phyloP scores from a whole-genome alignment of 192 early-diverging fungal species.

The Coemansia sp. region DNA sequence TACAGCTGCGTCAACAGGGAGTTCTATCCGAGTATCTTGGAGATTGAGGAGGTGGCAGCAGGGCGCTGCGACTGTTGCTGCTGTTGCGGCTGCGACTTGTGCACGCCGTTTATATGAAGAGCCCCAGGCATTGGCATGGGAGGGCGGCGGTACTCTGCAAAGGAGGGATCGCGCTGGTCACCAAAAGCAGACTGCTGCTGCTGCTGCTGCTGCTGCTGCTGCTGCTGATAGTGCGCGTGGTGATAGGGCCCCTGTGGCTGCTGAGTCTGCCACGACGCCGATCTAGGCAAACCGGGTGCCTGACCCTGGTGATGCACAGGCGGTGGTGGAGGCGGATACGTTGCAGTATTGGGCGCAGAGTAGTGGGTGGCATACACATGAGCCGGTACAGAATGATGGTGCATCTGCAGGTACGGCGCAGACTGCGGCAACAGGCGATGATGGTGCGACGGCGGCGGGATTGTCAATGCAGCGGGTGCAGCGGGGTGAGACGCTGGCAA shows the following conservation, averaged over 20 bases:
- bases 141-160: neutral
- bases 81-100: constrained; percentile 10
- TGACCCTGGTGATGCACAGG: neutral
- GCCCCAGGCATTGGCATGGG: neutral
- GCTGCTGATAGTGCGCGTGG: neutral
- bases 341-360: constrained; percentile 5
- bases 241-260: neutral
- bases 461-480: neutral
- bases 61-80: constrained; percentile 8
- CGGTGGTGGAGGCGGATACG: neutral
- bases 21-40: constrained; percentile 23
- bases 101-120: neutral
- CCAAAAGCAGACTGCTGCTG: constrained; percentile 8
- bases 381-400: neutral
- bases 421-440: constrained; percentile 3
- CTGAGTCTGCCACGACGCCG: constrained; percentile 7
- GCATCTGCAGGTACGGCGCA: neutral
- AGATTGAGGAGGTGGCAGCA: constrained; percentile 29
- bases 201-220: constrained; percentile 17
- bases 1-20: too few species aligned
- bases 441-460: neutral
- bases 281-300: neutral
- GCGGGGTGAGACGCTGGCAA: neutral
- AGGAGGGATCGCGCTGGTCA: neutral
- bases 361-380: neutral